Base-by-base conservation (phyloP, 2,329 filamentous ascomycete species). In the Fusarium sp. region DNA sequence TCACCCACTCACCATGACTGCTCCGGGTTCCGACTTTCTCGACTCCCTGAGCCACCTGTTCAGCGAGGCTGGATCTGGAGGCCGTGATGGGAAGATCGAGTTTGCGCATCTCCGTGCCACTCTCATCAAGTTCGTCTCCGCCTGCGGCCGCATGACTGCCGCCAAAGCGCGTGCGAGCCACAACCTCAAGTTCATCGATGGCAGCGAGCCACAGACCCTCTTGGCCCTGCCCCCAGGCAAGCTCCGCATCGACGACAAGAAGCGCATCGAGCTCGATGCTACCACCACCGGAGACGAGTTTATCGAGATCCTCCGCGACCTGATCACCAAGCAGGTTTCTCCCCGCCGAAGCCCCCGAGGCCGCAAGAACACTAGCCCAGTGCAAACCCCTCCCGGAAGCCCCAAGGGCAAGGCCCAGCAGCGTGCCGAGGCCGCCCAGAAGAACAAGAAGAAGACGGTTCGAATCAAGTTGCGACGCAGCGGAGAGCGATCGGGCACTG, bases 131-230 rank as follows among this genome's bases (percentile, higher is more conserved):
- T 74, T 65, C 14, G 31, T 79, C 29, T 9, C 52, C 2, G 58
- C 18, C 8, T 66, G 71, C 63, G n/a, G n/a, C n/a, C 38, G 20
- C 11, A 74, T 69, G 67, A 68, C 66, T 22, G 33, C 60, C 6
- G 71, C 74, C 40, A 69, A 57, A 45, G 68, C 70, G 29, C 69
- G 70, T 50, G 68, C 65, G 38, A 69, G 52, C 57, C 65, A 76
- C 33, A 52, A 38, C 1, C 40, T 78, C 8, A 66, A 56, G 36
- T 71, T 80, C 56, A 77, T 68, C 25, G 74, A 79, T 45, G 78
- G 74, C 18, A 68, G 8, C n/a, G 47, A 65, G 20, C 69, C 68
- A 14, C 33, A 63, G 25, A 74, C 65, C 1, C 16, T 56, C 7
- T 4, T 79, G 4, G 63, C 64, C 6, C 63, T 75, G 3, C 69